Conservation (phyloP, 768 basidiomycete species). For the Macrolepiota fuliginosa region DNA sequence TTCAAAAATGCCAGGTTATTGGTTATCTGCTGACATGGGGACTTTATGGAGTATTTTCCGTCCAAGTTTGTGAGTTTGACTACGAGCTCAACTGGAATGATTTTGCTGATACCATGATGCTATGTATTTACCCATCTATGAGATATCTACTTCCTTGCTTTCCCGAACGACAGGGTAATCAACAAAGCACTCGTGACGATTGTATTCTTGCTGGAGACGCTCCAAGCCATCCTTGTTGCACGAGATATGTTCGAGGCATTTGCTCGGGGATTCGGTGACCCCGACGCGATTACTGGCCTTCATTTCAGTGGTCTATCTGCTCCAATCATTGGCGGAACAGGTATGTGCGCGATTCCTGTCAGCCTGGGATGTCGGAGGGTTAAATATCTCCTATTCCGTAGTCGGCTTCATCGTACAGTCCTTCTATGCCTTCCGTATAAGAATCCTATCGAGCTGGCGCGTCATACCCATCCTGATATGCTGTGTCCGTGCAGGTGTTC, state of each 20-base stretch:
- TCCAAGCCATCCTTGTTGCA: conserved; percentile 25
- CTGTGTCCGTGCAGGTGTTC: not conserved
- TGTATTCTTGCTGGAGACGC: conserved; percentile 26
- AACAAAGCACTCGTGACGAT: conserved; percentile 26
- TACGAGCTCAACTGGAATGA: not conserved
- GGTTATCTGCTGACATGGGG: conserved; percentile 28
- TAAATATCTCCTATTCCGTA: conserved; percentile 5
- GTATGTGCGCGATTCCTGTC: conserved; percentile 15
- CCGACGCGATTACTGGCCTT: conserved; percentile 21
- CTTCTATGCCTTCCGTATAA: conserved; percentile 32
- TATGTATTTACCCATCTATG: not conserved
- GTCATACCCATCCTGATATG: conserved; percentile 11
- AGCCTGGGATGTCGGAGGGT: too few relatives aligned
- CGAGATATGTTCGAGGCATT: conserved; percentile 26
- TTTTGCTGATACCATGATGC: not conserved
- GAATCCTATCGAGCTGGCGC: conserved; percentile 22
- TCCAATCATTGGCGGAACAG: conserved; percentile 27
- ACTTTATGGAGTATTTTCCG: conserved; percentile 26
- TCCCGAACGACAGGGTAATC: conserved; percentile 23
- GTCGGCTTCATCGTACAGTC: conserved; percentile 30
- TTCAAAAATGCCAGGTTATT: conserved; percentile 20
- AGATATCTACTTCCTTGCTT: conserved; percentile 32
- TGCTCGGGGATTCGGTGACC: conserved; percentile 25
- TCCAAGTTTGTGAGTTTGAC: conserved; percentile 27
- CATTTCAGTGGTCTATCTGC: conserved; percentile 25